phyloP scores from a whole-genome alignment of 1,139 yeast genomes.

The Suhomyces anneliseae region DNA sequence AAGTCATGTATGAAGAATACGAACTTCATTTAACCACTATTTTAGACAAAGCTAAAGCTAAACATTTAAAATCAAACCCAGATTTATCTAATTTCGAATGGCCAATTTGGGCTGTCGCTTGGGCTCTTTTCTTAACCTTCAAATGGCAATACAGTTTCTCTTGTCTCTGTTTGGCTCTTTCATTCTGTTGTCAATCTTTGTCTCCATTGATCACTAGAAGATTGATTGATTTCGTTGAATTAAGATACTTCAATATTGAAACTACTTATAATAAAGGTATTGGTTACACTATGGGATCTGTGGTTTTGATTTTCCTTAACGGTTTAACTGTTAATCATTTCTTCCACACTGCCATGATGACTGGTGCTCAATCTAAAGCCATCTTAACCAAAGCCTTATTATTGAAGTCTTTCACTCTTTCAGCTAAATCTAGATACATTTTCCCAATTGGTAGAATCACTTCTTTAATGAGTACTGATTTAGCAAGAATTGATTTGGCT shows the following conservation, averaged over 20 bases:
- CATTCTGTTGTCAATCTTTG: constrained; percentile 41
- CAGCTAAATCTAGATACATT: constrained; percentile 33
- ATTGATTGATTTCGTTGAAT: constrained; percentile 44
- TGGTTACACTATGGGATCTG: constrained; percentile 45
- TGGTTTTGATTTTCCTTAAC: constrained; percentile 38
- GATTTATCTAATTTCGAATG: constrained; percentile 32
- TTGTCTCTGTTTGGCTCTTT: constrained; percentile 35
- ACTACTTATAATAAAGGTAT: constrained; percentile 37
- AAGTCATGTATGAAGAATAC: constrained; percentile 36
- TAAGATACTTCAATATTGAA: constrained; percentile 36
- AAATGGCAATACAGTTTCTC: constrained; percentile 36
- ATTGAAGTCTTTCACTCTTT: constrained; percentile 40
- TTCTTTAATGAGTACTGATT: constrained; percentile 46
- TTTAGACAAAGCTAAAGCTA: constrained; percentile 22
- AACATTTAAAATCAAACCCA: constrained; percentile 25
- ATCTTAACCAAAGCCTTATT: constrained; percentile 42
- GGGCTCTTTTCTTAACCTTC: constrained; percentile 41
- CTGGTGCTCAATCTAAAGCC: constrained; percentile 49
- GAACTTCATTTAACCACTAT: constrained; percentile 25
- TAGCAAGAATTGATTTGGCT: constrained; percentile 48
- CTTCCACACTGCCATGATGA: constrained; percentile 46
- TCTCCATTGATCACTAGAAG: constrained; percentile 44
- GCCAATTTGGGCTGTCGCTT: constrained; percentile 39
- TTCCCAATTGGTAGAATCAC: constrained; percentile 45
- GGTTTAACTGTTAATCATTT: constrained; percentile 46